A percentile compares a stretch with the other conserved stretches of the same genome.
These are phyloP conservation scores for Erythrophleum ivorense DNA, from an alignment of 331 rosid species.

Conservation along the genomic window DNA sequence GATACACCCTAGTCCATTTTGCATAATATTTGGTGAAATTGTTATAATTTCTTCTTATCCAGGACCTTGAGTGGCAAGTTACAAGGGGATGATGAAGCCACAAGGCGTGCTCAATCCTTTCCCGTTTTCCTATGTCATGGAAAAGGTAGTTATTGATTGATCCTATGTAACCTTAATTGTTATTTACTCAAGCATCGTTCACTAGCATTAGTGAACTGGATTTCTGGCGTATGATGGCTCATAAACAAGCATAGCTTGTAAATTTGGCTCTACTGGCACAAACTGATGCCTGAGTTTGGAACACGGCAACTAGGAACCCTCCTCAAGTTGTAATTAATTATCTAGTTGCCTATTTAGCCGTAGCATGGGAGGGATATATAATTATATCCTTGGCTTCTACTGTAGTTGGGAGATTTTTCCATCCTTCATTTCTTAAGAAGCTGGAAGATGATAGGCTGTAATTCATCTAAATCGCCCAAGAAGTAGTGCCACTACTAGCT, in stretches of 20 bases:
- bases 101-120: constrained; percentile 70
- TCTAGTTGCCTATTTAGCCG: not conserved
- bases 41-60: constrained; percentile 39
- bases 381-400: constrained; percentile 1
- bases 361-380: not conserved
- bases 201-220: not conserved
- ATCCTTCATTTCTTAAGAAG: not conserved
- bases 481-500: not conserved
- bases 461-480: not conserved
- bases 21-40: constrained; percentile 7
- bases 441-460: not conserved
- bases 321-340: not conserved
- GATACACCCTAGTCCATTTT: not conserved
- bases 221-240: not conserved
- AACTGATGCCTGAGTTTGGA: not conserved
- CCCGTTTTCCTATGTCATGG: constrained; percentile 93
- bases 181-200: not conserved
- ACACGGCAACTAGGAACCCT: not conserved
- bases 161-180: not conserved
- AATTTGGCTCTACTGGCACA: not conserved
- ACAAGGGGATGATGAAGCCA: constrained; percentile 67
- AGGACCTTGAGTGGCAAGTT: constrained; percentile 76
- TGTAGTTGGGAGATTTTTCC: not conserved
- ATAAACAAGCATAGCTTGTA: not conserved
- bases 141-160: constrained; percentile 58